Conservation (phyloP, 202 grass and related monocot species). For the Brachypodium distachyon region DNA sequence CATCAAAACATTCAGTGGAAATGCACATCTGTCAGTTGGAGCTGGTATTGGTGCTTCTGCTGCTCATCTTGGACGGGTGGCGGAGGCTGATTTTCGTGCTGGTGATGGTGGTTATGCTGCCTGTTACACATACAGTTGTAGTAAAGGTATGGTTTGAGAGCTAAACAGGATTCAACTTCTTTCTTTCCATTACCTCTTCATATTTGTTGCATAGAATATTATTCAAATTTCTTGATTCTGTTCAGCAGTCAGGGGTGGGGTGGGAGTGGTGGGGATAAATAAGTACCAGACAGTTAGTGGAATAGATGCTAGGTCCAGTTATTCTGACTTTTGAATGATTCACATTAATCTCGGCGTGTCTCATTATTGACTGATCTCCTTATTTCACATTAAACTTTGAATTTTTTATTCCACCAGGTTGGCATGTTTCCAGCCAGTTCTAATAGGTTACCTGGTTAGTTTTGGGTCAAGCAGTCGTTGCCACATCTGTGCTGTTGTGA, state of each 20-base stretch:
- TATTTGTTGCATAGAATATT: not conserved
- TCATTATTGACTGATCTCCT: not conserved
- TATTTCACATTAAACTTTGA: not conserved
- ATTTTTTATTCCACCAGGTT: not conserved
- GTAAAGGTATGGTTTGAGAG: slow-evolving; percentile 64
- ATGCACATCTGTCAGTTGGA: slow-evolving; percentile 70
- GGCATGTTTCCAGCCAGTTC: not conserved
- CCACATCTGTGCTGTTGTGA: not conserved
- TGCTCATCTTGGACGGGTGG: slow-evolving; percentile 64
- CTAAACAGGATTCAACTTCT: not conserved
- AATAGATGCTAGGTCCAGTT: slow-evolving; percentile 1
- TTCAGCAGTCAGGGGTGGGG: not conserved
- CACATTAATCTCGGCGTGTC: not conserved
- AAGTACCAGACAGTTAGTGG: not conserved
- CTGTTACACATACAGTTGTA: slow-evolving; percentile 96
- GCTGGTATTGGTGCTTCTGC: slow-evolving; percentile 80
- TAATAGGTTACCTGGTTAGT: not conserved
- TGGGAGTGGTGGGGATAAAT: too few species aligned
- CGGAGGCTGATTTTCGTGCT: slow-evolving; percentile 80
- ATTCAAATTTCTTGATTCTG: slow-evolving; percentile 1
- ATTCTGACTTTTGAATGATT: not conserved
- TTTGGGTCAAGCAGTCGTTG: not conserved
- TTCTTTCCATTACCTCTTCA: not conserved
- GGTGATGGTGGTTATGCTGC: slow-evolving; percentile 89
- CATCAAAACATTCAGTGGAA: slow-evolving; percentile 83